Evolutionary conservation across 2,329 filamentous ascomycete genomes (phyloP).

Genomic region (Xylaria sp.): DNA sequence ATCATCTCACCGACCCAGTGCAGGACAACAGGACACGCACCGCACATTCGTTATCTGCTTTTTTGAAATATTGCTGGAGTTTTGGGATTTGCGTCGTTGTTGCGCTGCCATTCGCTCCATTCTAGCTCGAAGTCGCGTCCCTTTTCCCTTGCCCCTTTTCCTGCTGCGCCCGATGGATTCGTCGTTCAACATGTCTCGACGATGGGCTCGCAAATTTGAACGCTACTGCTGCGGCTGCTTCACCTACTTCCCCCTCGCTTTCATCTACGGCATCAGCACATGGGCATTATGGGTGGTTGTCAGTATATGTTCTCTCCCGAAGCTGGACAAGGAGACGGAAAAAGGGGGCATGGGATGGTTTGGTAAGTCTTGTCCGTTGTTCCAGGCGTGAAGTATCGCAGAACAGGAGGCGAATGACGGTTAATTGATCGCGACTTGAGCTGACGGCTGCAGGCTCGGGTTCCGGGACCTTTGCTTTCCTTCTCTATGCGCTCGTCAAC

Average conservation of each 20-base stretch:
- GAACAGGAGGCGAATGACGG: not conserved
- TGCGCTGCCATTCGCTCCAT: not conserved
- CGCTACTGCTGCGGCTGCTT: constrained; percentile 74
- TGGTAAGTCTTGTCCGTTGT: constrained; percentile 39
- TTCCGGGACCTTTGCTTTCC: constrained; percentile 58
- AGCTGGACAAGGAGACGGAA: constrained; percentile 36
- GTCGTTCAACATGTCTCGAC: constrained; percentile 47
- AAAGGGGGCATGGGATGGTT: constrained; percentile 43
- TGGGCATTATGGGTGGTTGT: constrained; percentile 91
- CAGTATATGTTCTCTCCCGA: constrained; percentile 55
- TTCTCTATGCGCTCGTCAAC: constrained; percentile 74
- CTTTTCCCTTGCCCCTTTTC: not conserved
- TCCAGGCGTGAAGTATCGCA: not conserved
- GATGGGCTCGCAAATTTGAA: constrained; percentile 67
- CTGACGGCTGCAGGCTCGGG: constrained; percentile 39
- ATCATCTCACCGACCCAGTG: not conserved
- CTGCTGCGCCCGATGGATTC: constrained; percentile 4
- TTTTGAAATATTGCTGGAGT: not conserved
- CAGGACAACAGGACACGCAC: not conserved
- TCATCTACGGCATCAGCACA: constrained; percentile 84
- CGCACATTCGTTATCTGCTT: not conserved
- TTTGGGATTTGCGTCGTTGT: not conserved
- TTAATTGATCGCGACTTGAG: constrained; percentile 16
- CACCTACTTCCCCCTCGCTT: constrained; percentile 79
- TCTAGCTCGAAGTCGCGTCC: not conserved